A percentile compares a stretch with the other conserved stretches of the same genome.
phyloP scores from a whole-genome alignment of 2,329 filamentous ascomycete species.

The Colletotrichum sp. region DNA sequence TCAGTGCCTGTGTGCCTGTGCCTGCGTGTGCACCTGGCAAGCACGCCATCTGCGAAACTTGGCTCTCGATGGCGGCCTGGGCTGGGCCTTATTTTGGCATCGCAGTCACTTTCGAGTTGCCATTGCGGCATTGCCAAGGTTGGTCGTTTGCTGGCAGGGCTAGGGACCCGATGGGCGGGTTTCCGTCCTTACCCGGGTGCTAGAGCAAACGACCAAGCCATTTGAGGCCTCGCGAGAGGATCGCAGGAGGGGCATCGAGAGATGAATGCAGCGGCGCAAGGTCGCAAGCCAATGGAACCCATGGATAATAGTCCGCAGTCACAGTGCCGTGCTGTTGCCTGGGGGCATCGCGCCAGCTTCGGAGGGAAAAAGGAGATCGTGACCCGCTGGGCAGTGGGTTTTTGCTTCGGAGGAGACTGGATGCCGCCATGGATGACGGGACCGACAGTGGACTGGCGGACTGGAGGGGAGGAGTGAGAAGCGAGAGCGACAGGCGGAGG shows the following conservation, averaged over 20 bases:
- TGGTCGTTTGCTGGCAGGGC: background rate
- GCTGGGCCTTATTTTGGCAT: constrained; percentile 1
- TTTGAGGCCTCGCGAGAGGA: background rate
- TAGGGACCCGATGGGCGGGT: background rate
- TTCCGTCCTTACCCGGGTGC: background rate
- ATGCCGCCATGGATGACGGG: background rate
- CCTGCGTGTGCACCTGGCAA: background rate
- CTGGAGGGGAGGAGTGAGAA: background rate
- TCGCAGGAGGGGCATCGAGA: background rate
- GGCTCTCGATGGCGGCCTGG: background rate
- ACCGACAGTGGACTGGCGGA: background rate
- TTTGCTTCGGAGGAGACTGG: background rate
- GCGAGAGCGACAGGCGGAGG: background rate
- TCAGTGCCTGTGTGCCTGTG: background rate
- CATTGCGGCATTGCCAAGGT: background rate
- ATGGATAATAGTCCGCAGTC: background rate
- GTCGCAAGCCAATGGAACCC: background rate
- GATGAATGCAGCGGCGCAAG: background rate
- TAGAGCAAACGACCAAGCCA: background rate
- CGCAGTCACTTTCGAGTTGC: background rate
- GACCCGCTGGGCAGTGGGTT: background rate
- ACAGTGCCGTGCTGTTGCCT: background rate
- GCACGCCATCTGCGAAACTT: constrained; percentile 10
- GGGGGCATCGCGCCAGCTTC: background rate
- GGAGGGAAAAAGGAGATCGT: background rate